Conservation (phyloP, 495 filamentous ascomycete genomes). For the Cryomyces minteri region DNA sequence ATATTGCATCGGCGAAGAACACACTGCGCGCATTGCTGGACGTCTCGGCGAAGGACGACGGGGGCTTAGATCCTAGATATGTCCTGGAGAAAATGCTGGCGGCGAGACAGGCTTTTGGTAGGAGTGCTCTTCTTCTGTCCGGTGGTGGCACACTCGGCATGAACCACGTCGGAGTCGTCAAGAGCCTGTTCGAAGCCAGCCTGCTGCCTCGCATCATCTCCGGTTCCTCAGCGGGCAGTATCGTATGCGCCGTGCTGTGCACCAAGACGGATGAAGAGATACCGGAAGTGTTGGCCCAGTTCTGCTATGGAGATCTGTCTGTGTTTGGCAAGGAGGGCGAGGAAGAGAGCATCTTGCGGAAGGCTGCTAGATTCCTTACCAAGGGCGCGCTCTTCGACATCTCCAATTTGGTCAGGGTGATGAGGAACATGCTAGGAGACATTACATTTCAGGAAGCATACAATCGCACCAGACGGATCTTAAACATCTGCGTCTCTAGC, state of each 20-base stretch:
- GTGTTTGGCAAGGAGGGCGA: conserved; percentile 64
- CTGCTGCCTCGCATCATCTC: conserved; percentile 84
- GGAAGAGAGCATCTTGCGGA: conserved; percentile 48
- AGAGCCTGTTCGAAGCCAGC: conserved; percentile 54
- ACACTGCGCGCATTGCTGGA: conserved; percentile 56
- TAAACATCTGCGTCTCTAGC: conserved; percentile 85
- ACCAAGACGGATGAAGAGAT: conserved; percentile 74
- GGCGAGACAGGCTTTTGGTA: conserved; percentile 71
- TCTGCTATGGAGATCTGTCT: conserved; percentile 62
- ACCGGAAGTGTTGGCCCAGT: conserved; percentile 47
- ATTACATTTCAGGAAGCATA: conserved; percentile 94
- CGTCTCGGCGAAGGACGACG: conserved; percentile 33
- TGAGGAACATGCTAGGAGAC: conserved; percentile 62
- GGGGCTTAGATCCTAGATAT: conserved; percentile 40
- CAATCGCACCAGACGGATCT: conserved; percentile 71
- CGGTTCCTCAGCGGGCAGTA: conserved; percentile 85
- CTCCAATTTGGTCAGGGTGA: conserved; percentile 56
- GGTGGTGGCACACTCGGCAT: conserved; percentile 91
- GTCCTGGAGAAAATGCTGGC: conserved; percentile 58
- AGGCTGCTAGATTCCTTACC: conserved; percentile 59
- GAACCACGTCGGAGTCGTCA: conserved; percentile 91
- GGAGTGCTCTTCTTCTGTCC: conserved; percentile 71
- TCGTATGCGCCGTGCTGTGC: conserved; percentile 75
- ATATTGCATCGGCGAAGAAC: conserved; percentile 58
- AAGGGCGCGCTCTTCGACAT: conserved; percentile 73